These are phyloP conservation scores for Cicer judaicum DNA, from an alignment of 306 rosid genomes.

Conservation along the genomic window DNA sequence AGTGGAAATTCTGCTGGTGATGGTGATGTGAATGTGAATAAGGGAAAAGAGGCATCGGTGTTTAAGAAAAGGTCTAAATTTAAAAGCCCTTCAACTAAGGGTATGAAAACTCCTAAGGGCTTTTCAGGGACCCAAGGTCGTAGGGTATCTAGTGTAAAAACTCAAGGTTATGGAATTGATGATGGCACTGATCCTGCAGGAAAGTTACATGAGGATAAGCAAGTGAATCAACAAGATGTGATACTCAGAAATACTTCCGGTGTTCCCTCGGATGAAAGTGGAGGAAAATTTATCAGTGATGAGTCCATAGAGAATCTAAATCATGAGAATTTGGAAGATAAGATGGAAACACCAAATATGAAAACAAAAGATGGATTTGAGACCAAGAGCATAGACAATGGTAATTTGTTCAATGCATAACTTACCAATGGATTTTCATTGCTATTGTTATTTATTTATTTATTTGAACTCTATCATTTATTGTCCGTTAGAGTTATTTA, in stretches of 20 bases:
- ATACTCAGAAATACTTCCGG: slow-evolving; percentile 27
- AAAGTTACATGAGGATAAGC: slow-evolving; percentile 18
- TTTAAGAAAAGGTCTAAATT: slow-evolving; percentile 64
- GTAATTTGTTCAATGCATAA: slow-evolving; percentile 55
- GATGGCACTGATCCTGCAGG: slow-evolving; percentile 28
- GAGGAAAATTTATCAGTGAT: slow-evolving; percentile 5
- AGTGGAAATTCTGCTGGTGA: slow-evolving; percentile 46
- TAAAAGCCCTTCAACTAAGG: slow-evolving; percentile 56
- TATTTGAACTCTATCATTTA: slow-evolving; percentile 20
- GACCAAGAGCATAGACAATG: slow-evolving; percentile 37
- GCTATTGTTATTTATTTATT: slow-evolving; percentile 24
- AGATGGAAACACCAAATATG: slow-evolving; percentile 25
- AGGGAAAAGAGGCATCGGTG: slow-evolving; percentile 46
- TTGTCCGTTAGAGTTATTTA: slow-evolving; percentile 11
- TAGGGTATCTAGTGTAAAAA: slow-evolving; percentile 37
- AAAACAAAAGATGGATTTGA: slow-evolving; percentile 42
- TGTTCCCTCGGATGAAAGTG: slow-evolving; percentile 40
- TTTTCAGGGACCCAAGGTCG: slow-evolving; percentile 53
- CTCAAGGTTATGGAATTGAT: slow-evolving; percentile 40
- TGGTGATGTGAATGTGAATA: slow-evolving; percentile 41
- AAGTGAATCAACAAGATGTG: slow-evolving; percentile 36
- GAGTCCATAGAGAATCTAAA: slow-evolving; percentile 27
- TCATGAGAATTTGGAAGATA: slow-evolving; percentile 44
- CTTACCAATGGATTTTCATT: slow-evolving; percentile 30
- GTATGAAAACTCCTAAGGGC: slow-evolving; percentile 61